Evolutionary conservation across 768 basidiomycete genomes (phyloP).

Genomic region (Leucocoprinus sp.): DNA sequence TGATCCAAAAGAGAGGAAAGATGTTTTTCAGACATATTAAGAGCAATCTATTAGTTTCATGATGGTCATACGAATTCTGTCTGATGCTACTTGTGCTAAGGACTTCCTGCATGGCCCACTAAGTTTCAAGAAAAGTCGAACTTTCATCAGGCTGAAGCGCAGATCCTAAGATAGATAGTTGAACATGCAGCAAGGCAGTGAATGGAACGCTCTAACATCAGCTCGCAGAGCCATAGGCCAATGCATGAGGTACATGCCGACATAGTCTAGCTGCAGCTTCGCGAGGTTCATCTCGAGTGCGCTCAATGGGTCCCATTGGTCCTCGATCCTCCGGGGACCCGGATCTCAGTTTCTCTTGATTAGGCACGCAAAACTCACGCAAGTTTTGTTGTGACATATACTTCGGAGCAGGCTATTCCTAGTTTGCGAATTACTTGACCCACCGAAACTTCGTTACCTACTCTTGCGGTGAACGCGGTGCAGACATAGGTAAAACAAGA

Average conservation of each 20-base stretch:
- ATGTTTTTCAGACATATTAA: conserved; percentile 7
- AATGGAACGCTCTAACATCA: not conserved
- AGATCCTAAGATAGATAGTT: conserved; percentile 12
- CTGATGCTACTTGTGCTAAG: conserved; percentile 10
- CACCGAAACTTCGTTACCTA: conserved; percentile 28
- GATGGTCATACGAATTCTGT: no score
- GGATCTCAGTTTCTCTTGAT: conserved; percentile 19
- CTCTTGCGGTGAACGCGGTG: not conserved
- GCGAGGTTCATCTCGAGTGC: conserved; percentile 27
- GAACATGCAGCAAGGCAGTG: not conserved
- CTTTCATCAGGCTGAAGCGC: conserved; percentile 8
- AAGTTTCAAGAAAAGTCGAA: conserved; percentile 10
- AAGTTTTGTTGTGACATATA: conserved; percentile 37
- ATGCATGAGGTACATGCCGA: conserved; percentile 42
- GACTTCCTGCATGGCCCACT: conserved; percentile 4
- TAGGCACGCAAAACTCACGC: conserved; percentile 18
- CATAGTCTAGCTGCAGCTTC: conserved; percentile 30
- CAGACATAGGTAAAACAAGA: no score
- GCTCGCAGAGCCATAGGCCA: conserved; percentile 10
- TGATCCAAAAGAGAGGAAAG: conserved; percentile 4
- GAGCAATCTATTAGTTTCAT: no score
- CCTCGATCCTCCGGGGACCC: conserved; percentile 19
- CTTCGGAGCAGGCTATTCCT: conserved; percentile 28
- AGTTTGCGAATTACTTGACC: conserved; percentile 31
- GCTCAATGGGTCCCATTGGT: conserved; percentile 25